A percentile compares a stretch with the other conserved stretches of the same genome.
Conservation (phyloP, 2,329 filamentous ascomycete genomes). For the Aspergillus chevalieri region DNA sequence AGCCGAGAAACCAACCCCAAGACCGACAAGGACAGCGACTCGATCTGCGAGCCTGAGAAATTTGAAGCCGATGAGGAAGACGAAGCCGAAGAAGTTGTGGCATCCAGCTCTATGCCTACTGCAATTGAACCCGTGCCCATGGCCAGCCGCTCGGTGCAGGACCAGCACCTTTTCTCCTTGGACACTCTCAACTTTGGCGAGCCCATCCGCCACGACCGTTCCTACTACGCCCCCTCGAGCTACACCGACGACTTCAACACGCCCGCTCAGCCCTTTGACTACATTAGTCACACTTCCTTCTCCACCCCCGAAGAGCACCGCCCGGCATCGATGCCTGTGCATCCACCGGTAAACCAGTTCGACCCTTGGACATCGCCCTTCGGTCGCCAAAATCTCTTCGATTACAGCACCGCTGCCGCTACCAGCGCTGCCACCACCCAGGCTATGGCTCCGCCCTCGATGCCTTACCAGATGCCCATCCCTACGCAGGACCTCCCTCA, state of each 20-base stretch:
- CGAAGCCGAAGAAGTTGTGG: constrained; percentile 22
- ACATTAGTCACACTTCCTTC: constrained; percentile 21
- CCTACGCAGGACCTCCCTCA: constrained; percentile 22
- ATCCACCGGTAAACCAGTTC: constrained; percentile 16
- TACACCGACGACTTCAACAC: constrained; percentile 24
- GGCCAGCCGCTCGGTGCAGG: constrained; percentile 15
- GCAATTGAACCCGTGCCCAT: constrained; percentile 18
- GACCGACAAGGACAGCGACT: constrained; percentile 27
- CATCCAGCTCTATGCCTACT: constrained; percentile 20
- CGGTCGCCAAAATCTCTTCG: constrained; percentile 27
- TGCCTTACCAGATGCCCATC: constrained; percentile 26
- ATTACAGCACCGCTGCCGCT: constrained; percentile 14
- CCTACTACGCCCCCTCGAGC: constrained; percentile 20
- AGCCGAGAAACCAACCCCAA: constrained; percentile 31
- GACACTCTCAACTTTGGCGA: constrained; percentile 24
- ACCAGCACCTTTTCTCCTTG: constrained; percentile 23
- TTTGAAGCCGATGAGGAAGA: constrained; percentile 16
- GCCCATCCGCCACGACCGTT: constrained; percentile 19
- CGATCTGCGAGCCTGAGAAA: constrained; percentile 17
- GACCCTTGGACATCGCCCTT: constrained; percentile 28
- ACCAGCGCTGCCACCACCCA: constrained; percentile 10
- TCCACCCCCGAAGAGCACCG: constrained; percentile 18
- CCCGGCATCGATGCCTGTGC: constrained; percentile 14
- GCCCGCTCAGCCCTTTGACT: constrained; percentile 29
- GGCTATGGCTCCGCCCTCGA: constrained; percentile 17